Conservation (phyloP, 371 early-diverging fungal species). For the Cokeromyces recurvatus region DNA sequence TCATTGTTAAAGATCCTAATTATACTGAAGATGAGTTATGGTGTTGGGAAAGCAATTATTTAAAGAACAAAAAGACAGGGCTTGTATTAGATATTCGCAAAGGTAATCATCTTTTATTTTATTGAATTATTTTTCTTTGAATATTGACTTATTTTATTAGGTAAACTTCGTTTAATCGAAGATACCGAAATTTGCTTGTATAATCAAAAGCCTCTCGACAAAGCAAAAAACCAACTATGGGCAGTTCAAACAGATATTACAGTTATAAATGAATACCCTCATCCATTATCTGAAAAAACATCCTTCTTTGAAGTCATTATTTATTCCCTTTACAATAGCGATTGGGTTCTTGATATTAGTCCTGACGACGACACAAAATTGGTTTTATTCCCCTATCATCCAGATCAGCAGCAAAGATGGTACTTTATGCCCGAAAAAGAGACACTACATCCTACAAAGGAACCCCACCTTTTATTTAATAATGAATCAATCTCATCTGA, state of each 20-base stretch:
- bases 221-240: conserved; percentile 36
- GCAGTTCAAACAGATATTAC: conserved; percentile 7
- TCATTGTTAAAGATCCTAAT: background rate
- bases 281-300: background rate
- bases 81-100: conserved; percentile 38
- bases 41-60: conserved; percentile 28
- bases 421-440: conserved; percentile 24
- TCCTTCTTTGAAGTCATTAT: conserved; percentile 20
- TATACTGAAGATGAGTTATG: conserved; percentile 16
- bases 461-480: too few species aligned
- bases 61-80: conserved; percentile 27
- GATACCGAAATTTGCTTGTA: conserved; percentile 37
- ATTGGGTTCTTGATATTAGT: conserved; percentile 39
- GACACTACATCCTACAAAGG: too few species aligned
- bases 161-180: conserved; percentile 30
- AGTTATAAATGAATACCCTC: background rate
- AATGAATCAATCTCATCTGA: background rate
- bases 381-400: conserved; percentile 4
- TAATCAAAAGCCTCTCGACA: conserved; percentile 17
- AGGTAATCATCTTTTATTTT: conserved; percentile 13
- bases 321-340: conserved; percentile 25
- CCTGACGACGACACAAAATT: conserved; percentile 9
- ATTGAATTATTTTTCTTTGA: background rate
- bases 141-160: conserved; percentile 3
- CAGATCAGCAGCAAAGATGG: conserved; percentile 11